Evolutionary conservation across 441 rosid genomes (phyloP).

Genomic region (Bruguiera hainesii): DNA sequence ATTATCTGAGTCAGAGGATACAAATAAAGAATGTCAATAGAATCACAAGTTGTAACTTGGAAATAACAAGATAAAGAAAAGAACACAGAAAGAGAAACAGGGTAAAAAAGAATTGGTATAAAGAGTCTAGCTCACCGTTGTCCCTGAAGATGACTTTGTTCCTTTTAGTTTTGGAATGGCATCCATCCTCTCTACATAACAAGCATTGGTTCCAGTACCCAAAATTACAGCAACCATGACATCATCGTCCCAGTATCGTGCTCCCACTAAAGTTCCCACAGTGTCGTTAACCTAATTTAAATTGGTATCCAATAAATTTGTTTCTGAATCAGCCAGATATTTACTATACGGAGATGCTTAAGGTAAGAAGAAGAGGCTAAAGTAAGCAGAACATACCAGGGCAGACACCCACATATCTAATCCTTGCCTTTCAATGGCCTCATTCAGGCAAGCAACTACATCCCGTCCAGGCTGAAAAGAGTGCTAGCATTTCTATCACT

Average conservation of each 20-base stretch:
- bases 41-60: neutral
- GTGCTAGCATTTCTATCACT: neutral
- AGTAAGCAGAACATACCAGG: slow-evolving; percentile 39
- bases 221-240: slow-evolving; percentile 86
- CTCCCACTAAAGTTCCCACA: slow-evolving; percentile 84
- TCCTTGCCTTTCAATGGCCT: slow-evolving; percentile 70
- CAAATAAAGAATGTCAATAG: slow-evolving; percentile 13
- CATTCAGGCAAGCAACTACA: slow-evolving; percentile 82
- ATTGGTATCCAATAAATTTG: slow-evolving; percentile 11
- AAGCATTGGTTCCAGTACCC: slow-evolving; percentile 94
- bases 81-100: neutral
- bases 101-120: neutral
- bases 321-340: slow-evolving; percentile 6
- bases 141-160: slow-evolving; percentile 38
- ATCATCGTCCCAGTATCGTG: slow-evolving; percentile 82
- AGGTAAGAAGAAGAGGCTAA: neutral
- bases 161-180: slow-evolving; percentile 62
- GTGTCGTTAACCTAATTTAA: slow-evolving; percentile 67
- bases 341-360: neutral
- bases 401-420: slow-evolving; percentile 82
- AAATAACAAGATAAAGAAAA: neutral
- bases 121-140: slow-evolving; percentile 38
- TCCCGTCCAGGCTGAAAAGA: slow-evolving; percentile 62
- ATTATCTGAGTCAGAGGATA: slow-evolving; percentile 46
- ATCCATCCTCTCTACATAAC: slow-evolving; percentile 69